phyloP scores from a whole-genome alignment of 192 early-diverging fungal genomes.

The Chytriomyces hyalinus region DNA sequence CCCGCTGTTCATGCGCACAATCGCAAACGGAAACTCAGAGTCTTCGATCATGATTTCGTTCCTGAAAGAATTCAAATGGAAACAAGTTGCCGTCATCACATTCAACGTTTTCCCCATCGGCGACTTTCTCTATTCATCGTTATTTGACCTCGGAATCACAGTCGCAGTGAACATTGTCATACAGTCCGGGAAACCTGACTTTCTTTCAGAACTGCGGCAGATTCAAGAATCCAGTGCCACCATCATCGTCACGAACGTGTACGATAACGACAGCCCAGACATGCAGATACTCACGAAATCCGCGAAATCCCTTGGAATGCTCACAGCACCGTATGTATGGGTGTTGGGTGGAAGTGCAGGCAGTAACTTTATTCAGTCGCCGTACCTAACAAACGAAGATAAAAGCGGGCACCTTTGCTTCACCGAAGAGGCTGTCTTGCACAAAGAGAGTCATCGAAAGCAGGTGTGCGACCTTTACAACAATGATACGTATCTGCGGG shows the following conservation, averaged over 20 bases:
- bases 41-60: neutral
- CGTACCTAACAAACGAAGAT: neutral
- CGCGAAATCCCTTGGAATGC: neutral
- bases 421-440: neutral
- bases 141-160: neutral
- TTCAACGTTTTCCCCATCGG: neutral
- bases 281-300: neutral
- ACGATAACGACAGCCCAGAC: neutral
- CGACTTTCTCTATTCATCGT: slow-evolving; percentile 1
- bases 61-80: slow-evolving; percentile 7
- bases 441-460: neutral
- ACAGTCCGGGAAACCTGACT: neutral
- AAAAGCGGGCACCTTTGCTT: slow-evolving; percentile 11
- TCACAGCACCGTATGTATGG: slow-evolving; percentile 3
- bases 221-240: neutral
- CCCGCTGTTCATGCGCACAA: slow-evolving; percentile 6
- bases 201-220: neutral
- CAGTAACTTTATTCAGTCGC: neutral
- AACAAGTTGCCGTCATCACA: neutral
- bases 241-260: slow-evolving; percentile 5
- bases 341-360: neutral
- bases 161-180: slow-evolving; percentile 7
- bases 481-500: slow-evolving; percentile 8
- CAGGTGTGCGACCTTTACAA: neutral
- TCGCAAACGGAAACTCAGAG: neutral